phyloP scores from a whole-genome alignment of 768 basidiomycete genomes.

The button mushroom (Agaricus bisporus) region DNA sequence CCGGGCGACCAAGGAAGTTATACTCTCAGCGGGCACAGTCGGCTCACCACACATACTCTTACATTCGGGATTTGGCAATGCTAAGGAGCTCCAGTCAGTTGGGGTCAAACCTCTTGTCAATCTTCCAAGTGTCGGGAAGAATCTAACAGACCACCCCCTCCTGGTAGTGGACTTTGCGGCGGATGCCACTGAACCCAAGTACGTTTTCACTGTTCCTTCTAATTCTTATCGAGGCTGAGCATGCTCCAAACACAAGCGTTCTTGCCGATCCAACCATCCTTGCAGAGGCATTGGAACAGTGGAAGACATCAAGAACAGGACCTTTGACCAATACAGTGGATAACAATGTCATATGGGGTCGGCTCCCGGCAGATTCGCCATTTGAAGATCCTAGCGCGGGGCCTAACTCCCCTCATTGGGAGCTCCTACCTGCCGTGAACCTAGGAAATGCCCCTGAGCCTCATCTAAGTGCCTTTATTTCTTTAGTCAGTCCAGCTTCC shows the following conservation, averaged over 20 bases:
- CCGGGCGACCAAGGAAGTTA: constrained; percentile 7
- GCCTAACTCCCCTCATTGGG: constrained; percentile 16
- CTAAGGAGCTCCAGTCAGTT: constrained; percentile 6
- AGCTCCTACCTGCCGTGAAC: constrained; percentile 9
- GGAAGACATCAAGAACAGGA: constrained; percentile 11
- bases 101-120: constrained; percentile 20
- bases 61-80: constrained; percentile 15
- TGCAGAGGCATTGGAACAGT: constrained; percentile 11
- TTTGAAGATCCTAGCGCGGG: constrained; percentile 18
- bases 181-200: constrained; percentile 8
- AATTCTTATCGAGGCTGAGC: background rate
- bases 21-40: constrained; percentile 12
- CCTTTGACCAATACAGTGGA: constrained; percentile 7
- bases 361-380: constrained; percentile 13
- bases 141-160: constrained; percentile 22
- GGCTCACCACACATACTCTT: constrained; percentile 14
- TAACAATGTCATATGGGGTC: constrained; percentile 17
- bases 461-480: background rate
- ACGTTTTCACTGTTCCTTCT: background rate
- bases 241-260: background rate
- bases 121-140: constrained; percentile 23
- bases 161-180: constrained; percentile 10
- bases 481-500: constrained; percentile 11
- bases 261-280: constrained; percentile 1
- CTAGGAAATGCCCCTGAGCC: background rate